A percentile compares a stretch with the other conserved stretches of the same genome.
Evolutionary conservation across 1,139 yeast genomes (phyloP).

Genomic region (Candida tunisiensis): DNA sequence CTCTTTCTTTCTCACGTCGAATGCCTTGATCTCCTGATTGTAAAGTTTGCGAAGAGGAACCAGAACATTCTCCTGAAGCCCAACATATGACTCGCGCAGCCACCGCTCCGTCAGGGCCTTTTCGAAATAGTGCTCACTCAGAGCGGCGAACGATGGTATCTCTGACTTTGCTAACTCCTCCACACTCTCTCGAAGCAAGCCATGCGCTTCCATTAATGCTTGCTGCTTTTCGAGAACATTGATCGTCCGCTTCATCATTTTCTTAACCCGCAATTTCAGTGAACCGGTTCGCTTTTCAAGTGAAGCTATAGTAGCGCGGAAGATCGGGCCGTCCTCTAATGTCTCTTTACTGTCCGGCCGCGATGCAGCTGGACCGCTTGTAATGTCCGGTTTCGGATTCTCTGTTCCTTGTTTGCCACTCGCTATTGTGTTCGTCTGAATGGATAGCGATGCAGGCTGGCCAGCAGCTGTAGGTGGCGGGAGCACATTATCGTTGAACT

Average conservation of each 20-base stretch:
- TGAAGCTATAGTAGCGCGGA: slow-evolving; percentile 36
- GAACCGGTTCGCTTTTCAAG: slow-evolving; percentile 38
- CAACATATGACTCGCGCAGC: slow-evolving; percentile 6
- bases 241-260: slow-evolving; percentile 21
- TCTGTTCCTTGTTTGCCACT: no score
- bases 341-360: no score
- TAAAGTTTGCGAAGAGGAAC: slow-evolving; percentile 23
- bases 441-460: no score
- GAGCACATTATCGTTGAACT: no score
- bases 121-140: slow-evolving; percentile 15
- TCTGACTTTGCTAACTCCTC: slow-evolving; percentile 17
- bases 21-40: slow-evolving; percentile 24
- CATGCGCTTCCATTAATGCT: slow-evolving; percentile 18
- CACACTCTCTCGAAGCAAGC: slow-evolving; percentile 16
- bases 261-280: slow-evolving; percentile 28
- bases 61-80: slow-evolving; percentile 12
- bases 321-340: slow-evolving; percentile 66
- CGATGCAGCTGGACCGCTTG: no score
- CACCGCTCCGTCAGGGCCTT: slow-evolving; percentile 2
- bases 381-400: no score
- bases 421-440: no score
- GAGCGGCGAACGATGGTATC: slow-evolving; percentile 16
- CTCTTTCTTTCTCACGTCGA: slow-evolving; percentile 29
- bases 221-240: slow-evolving; percentile 20
- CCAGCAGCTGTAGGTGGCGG: no score